Evolutionary conservation across 805 yeast genomes (phyloP).

Genomic region (Barnettozyma sp.): DNA sequence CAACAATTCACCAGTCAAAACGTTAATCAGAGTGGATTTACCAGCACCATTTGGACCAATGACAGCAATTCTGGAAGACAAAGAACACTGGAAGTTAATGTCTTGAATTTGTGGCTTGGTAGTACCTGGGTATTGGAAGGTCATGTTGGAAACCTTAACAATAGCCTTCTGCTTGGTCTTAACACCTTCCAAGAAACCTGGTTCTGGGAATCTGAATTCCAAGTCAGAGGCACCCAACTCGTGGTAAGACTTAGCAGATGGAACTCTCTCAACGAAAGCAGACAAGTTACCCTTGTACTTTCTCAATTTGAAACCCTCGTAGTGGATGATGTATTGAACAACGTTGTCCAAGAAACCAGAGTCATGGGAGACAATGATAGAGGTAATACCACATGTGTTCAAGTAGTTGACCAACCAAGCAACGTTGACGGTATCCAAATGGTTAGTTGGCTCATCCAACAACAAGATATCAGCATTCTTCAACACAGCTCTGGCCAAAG

Average conservation of each 20-base stretch:
- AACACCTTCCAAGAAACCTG: constrained; percentile 99
- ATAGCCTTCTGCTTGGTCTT: constrained; percentile 99
- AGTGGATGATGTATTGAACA: constrained; percentile 97
- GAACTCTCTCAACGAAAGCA: constrained; percentile 97
- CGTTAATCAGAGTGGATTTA: constrained; percentile 97
- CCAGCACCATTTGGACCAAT: constrained; percentile 99
- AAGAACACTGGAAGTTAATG: constrained; percentile 97
- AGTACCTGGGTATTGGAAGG: constrained; percentile 99
- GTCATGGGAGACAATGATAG: constrained; percentile 98
- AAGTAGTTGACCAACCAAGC: constrained; percentile 99
- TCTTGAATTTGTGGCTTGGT: constrained; percentile 86
- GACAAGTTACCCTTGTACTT: constrained; percentile 99
- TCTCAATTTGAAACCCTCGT: constrained; percentile 99
- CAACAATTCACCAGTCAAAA: constrained; percentile 97
- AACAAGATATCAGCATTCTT: constrained; percentile 96
- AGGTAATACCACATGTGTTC: constrained; percentile 96
- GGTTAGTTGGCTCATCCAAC: constrained; percentile 99
- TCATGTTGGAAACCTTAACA: constrained; percentile 94
- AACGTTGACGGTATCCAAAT: constrained; percentile 98
- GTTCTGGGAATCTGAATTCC: constrained; percentile 98
- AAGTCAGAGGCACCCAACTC: constrained; percentile 97
- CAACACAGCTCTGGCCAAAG: constrained; percentile 98
- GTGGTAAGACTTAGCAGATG: constrained; percentile 97
- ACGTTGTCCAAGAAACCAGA: constrained; percentile 98
- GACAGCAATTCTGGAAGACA: constrained; percentile 99